Evolutionary conservation across 495 filamentous ascomycete genomes (phyloP).

Genomic region (Amphirosellinia nigrospora): DNA sequence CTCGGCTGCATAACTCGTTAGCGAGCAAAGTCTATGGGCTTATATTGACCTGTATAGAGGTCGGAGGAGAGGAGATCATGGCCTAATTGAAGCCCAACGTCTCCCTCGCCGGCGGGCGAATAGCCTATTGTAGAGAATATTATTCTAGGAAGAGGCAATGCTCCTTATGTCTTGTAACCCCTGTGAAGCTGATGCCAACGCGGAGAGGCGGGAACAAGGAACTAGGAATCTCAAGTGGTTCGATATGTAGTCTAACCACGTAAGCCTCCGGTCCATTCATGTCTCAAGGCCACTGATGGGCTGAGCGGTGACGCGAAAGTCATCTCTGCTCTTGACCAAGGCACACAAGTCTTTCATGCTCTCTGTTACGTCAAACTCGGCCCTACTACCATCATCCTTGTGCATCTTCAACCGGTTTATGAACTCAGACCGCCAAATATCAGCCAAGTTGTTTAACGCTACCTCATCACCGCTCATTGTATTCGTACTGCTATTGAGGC

Average conservation of each 20-base stretch:
- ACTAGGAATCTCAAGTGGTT: background rate
- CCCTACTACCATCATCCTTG: background rate
- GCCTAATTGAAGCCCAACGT: constrained; percentile 1
- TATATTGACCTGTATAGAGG: background rate
- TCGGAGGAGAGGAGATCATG: constrained; percentile 10
- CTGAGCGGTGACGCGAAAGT: background rate
- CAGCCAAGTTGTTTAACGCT: constrained; percentile 17
- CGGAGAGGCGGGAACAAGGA: constrained; percentile 3
- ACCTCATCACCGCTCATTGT: background rate
- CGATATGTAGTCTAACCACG: background rate
- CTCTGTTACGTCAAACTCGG: background rate
- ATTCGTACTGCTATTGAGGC: background rate
- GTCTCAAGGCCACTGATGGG: constrained; percentile 11
- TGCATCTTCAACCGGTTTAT: constrained; percentile 16
- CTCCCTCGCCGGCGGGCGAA: background rate
- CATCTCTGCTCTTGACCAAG: background rate
- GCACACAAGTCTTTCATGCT: background rate
- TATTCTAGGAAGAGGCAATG: background rate
- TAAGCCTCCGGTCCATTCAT: constrained; percentile 4
- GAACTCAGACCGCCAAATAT: constrained; percentile 31
- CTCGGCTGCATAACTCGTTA: constrained; percentile 8
- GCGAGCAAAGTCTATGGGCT: background rate
- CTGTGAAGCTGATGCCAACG: constrained; percentile 14
- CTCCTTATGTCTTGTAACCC: background rate
- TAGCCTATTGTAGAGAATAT: constrained; percentile 14